These are phyloP conservation scores for Coemansia sp. DNA, from an alignment of 192 early-diverging fungal species.

Conservation along the genomic window DNA sequence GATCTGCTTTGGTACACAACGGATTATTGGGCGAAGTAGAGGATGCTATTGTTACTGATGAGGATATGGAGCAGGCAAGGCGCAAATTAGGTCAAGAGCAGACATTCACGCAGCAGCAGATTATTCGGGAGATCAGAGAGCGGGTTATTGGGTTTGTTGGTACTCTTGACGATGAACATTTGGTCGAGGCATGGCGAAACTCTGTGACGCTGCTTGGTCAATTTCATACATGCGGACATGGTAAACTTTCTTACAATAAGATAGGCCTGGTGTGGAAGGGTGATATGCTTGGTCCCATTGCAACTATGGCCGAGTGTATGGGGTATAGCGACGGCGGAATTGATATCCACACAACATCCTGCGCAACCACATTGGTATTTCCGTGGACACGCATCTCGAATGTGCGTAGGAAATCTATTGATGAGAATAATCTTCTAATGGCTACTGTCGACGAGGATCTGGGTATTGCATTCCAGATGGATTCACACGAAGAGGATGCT, in stretches of 20 bases:
- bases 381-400: slow-evolving; percentile 34
- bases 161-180: neutral
- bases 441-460: slow-evolving; percentile 42
- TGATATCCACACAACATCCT: neutral
- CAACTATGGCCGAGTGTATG: slow-evolving; percentile 15
- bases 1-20: neutral
- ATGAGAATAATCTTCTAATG: slow-evolving; percentile 27
- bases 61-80: slow-evolving; percentile 25
- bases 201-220: slow-evolving; percentile 40
- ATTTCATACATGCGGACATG: slow-evolving; percentile 43
- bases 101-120: slow-evolving; percentile 45
- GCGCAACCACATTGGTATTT: slow-evolving; percentile 21
- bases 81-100: slow-evolving; percentile 39
- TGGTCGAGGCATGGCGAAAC: neutral
- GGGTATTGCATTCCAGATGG: slow-evolving; percentile 31
- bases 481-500: neutral
- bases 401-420: slow-evolving; percentile 31
- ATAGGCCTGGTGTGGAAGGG: slow-evolving; percentile 25
- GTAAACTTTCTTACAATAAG: slow-evolving; percentile 13
- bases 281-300: slow-evolving; percentile 18
- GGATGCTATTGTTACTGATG: slow-evolving; percentile 37
- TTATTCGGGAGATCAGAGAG: slow-evolving; percentile 36
- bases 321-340: neutral
- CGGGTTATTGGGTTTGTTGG: slow-evolving; percentile 19
- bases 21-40: slow-evolving; percentile 44